Evolutionary conservation across 192 early-diverging fungal species (phyloP).

Genomic region (Umbelopsis sp.): DNA sequence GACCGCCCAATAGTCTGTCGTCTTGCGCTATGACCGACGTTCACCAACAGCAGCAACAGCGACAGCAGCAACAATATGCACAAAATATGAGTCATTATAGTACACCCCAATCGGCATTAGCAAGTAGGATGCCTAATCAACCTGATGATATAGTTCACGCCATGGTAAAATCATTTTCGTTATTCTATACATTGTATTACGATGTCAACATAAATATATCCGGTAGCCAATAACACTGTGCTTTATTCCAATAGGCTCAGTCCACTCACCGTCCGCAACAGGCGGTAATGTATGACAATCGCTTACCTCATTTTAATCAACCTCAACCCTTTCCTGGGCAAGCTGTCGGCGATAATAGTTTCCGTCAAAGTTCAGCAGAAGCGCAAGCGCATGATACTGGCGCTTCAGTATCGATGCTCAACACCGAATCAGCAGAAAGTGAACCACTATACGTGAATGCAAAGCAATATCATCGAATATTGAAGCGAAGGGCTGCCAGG

Average conservation of each 20-base stretch:
- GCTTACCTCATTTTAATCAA: constrained; percentile 4
- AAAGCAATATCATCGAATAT: constrained; percentile 97
- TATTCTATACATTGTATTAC: neutral
- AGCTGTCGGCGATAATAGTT: constrained; percentile 9
- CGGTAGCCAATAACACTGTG: neutral
- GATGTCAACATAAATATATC: constrained; percentile 3
- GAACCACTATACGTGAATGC: constrained; percentile 97
- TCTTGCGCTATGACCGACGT: constrained; percentile 13
- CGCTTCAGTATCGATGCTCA: neutral
- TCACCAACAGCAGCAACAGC: constrained; percentile 13
- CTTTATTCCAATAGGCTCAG: neutral
- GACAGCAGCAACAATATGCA: constrained; percentile 11
- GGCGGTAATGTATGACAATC: constrained; percentile 6
- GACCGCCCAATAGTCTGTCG: constrained; percentile 11
- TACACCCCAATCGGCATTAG: neutral
- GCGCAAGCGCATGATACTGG: constrained; percentile 4
- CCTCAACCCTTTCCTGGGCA: neutral
- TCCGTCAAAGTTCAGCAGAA: constrained; percentile 4
- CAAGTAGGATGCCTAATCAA: constrained; percentile 4
- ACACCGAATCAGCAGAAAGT: constrained; percentile 42
- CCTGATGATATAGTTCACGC: constrained; percentile 15
- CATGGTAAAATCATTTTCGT: neutral
- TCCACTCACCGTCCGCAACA: constrained; percentile 3
- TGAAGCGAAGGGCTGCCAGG: constrained; percentile 91
- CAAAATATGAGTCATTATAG: constrained; percentile 17